Base-by-base conservation (phyloP, 805 yeast genomes). In the Zygotorulaspora chibaensis region DNA sequence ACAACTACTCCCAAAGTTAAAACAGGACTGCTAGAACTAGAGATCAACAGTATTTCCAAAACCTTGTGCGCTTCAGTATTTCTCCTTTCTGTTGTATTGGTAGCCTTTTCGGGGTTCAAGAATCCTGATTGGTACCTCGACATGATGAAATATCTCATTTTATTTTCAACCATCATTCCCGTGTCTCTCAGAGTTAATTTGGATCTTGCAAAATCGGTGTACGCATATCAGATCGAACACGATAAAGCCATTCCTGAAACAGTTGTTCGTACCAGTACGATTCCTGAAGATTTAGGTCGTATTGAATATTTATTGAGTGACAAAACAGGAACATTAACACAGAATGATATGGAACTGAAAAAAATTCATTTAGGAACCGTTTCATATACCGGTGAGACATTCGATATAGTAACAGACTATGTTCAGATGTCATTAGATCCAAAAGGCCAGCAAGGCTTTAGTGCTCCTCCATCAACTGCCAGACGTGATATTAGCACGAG, bases 251-350 rank as follows among this genome's bases (percentile, higher is more conserved):
- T 93, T 15, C 83, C 87, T 2, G 87, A 82, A 7, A 90, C 98
- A 0, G 80, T 95, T 42, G 99, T 95, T 3, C 80, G 99, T 61
- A 93, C 99, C 1, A 87, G 96, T 46, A 95, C 99, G 0, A 93
- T 93, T 37, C 99, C 99, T 1, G 99, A 93, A 66, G 99, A 93
- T 67, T 72, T 93, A 52, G 99, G 99, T 23, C 76, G 99, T 55
- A 86, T 93, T 36, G 98, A 93, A 66, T 93, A 93, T 63, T 68
- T 93, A 45, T 73, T 93, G 37, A 83, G 90, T 51, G 99, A 93
- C 66, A 93, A 93, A 60, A 93, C 99, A 0, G 99, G 99, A 31
- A 93, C 99, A 1, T 75, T 93, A 54, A 93, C 99, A 3, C 97
- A 91, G 64, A 93, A 93, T 63, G 99, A 95, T 62, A 93, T 93